phyloP scores from a whole-genome alignment of 495 filamentous ascomycete genomes.

The Hypomontagnella monticulosa region DNA sequence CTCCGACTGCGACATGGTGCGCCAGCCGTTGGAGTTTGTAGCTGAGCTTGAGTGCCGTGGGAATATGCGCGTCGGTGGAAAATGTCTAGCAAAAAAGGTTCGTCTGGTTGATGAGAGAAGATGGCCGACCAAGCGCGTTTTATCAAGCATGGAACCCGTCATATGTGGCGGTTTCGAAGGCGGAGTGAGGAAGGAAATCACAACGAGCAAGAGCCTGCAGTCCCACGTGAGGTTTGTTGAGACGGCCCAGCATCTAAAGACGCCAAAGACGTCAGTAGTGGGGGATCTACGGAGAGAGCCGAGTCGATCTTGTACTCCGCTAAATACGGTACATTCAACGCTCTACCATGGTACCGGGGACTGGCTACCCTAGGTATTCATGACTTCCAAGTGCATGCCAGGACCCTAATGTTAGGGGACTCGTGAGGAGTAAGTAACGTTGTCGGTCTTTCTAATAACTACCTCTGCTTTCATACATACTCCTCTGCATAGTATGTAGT shows the following conservation, averaged over 20 bases:
- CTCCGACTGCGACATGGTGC: conserved; percentile 50
- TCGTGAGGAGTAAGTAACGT: no score
- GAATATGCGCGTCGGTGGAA: conserved; percentile 1
- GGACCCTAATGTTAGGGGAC: no score
- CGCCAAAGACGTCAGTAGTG: conserved; percentile 35
- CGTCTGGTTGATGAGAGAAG: conserved; percentile 21
- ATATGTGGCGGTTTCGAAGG: conserved; percentile 3
- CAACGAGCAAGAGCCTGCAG: neutral
- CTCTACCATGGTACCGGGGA: neutral
- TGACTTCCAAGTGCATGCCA: no score
- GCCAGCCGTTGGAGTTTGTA: conserved; percentile 18
- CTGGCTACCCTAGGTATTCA: neutral
- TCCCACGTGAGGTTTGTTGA: conserved; percentile 31
- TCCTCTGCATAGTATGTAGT: no score
- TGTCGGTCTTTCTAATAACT: no score
- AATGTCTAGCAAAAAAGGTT: neutral
- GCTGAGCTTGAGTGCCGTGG: conserved; percentile 18
- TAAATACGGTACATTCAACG: neutral
- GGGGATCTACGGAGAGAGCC: conserved; percentile 29
- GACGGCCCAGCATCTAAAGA: conserved; percentile 13
- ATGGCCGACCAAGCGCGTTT: conserved; percentile 10
- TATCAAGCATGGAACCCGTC: conserved; percentile 29
- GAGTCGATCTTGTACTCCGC: conserved; percentile 15
- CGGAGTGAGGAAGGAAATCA: neutral
- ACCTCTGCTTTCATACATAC: no score